A percentile compares a stretch with the other conserved stretches of the same genome.
Evolutionary conservation across 495 filamentous ascomycete species (phyloP).

Genomic region (Xylaria telfairii): DNA sequence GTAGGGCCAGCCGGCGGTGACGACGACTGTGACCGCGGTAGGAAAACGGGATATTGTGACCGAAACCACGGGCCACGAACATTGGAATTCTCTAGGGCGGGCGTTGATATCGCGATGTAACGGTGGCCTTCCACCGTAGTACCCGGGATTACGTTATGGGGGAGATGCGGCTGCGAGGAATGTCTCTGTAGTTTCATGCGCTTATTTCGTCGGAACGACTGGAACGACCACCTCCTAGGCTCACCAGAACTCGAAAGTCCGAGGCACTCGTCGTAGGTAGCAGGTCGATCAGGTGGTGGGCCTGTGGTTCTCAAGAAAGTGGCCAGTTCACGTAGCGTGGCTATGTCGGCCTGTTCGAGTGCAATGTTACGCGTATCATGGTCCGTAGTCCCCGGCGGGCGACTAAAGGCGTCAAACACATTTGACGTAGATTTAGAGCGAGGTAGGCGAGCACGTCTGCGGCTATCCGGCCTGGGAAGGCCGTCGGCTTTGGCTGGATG

Average conservation of each 20-base stretch:
- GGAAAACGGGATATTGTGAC: conserved; percentile 20
- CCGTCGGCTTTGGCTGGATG: conserved; percentile 20
- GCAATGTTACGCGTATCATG: conserved; percentile 12
- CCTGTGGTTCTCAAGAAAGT: conserved; percentile 23
- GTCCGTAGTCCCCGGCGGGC: not conserved
- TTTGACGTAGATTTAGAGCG: conserved; percentile 31
- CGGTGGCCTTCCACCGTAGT: conserved; percentile 23
- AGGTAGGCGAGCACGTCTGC: conserved; percentile 22
- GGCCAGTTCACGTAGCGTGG: conserved; percentile 23
- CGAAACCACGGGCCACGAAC: conserved; percentile 18
- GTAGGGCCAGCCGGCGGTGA: not conserved
- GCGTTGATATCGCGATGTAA: conserved; percentile 25
- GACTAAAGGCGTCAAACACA: conserved; percentile 23
- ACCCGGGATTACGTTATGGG: conserved; percentile 13
- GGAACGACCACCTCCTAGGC: conserved; percentile 25
- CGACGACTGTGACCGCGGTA: conserved; percentile 10
- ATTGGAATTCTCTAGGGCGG: not conserved
- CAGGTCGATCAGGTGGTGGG: conserved; percentile 20
- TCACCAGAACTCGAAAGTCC: conserved; percentile 3
- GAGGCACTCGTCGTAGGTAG: conserved; percentile 14
- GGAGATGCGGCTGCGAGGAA: conserved; percentile 26
- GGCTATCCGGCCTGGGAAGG: conserved; percentile 5
- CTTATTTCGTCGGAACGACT: conserved; percentile 26
- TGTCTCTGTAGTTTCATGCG: conserved; percentile 19
- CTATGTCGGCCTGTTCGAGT: conserved; percentile 20